Conservation (phyloP, 2,329 filamentous ascomycete genomes). For the Alternaria panax region DNA sequence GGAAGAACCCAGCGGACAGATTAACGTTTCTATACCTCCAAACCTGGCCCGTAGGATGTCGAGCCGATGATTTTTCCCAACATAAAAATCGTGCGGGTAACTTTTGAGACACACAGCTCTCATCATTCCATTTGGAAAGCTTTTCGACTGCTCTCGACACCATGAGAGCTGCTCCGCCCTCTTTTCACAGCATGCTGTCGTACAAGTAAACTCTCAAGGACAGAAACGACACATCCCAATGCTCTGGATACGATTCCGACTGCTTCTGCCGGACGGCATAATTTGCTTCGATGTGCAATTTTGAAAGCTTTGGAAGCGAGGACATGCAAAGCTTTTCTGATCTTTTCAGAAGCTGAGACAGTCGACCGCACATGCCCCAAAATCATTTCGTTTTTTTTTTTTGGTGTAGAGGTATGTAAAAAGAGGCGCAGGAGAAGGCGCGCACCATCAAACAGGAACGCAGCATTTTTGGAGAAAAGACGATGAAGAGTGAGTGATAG, state of each 20-base stretch:
- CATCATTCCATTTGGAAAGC: accelerated
- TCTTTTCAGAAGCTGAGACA: background rate
- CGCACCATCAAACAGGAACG: background rate
- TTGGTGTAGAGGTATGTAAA: too few species aligned
- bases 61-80: too few species aligned
- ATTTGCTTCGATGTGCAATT: too few species aligned
- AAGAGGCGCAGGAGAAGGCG: too few species aligned
- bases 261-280: too few species aligned
- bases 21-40: background rate
- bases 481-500: background rate
- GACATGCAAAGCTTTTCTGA: background rate
- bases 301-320: background rate
- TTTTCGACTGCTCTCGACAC: too few species aligned
- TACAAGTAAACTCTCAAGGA: too few species aligned
- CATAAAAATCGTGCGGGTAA: accelerated
- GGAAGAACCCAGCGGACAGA: background rate
- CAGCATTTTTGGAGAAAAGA: background rate
- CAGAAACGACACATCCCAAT: too few species aligned
- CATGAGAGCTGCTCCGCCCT: too few species aligned
- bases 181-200: too few species aligned
- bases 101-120: background rate
- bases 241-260: background rate
- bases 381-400: background rate
- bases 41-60: background rate
- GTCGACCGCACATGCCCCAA: background rate